Evolutionary conservation across 2,329 filamentous ascomycete species (phyloP), one percentile per base, ranked within the genome.

Genomic region (Rhynchosporium secalis): DNA sequence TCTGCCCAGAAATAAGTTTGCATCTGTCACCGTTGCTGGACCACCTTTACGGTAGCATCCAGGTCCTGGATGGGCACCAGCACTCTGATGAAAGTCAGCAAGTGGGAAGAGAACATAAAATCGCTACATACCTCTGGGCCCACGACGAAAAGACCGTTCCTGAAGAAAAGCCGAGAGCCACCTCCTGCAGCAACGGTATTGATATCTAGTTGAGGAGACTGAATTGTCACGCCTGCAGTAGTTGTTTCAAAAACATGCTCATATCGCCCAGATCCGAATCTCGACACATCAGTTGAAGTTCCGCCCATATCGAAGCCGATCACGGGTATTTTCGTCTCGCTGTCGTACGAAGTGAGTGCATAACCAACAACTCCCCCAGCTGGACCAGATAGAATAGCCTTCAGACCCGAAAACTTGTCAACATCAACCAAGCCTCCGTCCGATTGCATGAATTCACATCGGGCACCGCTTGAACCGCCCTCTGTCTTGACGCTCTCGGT

Each of bases 251-350:
- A 96, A 0, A 96, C 92, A 71, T 97, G 93, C 70, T 96, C 93
- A 71, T 96, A 94, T 60, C 91, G 82, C 15, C 93, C 93, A 59
- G 89, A 86, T 5, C 90, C 91, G 70, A 94, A 97, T 55, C 93
- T 82, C 40, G 91, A 96, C 9, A 96, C 91, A 74, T 97, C 93
- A 0, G 93, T 97, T 62, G 88, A 93, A 0, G 93, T 97, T 10
- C 93, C 93, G 43, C 92, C 92, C 93, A 97, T 97, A 69, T 97
- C 93, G 71, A 97, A 97, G 0, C 93, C 93, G 70, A 97, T 96
- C 3, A 97, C 90, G 0, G 92, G 92, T 0, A 85, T 91, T 72
- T 87, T 90, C 3, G 91, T 95, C 56, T 89, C 80, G 0, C 88
- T 83, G 68, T 97, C 93, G 74, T 95, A 97, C 1, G 90, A 95